Conservation (phyloP, 1,284 basidiomycete species). For the Ganoderma boninense region DNA sequence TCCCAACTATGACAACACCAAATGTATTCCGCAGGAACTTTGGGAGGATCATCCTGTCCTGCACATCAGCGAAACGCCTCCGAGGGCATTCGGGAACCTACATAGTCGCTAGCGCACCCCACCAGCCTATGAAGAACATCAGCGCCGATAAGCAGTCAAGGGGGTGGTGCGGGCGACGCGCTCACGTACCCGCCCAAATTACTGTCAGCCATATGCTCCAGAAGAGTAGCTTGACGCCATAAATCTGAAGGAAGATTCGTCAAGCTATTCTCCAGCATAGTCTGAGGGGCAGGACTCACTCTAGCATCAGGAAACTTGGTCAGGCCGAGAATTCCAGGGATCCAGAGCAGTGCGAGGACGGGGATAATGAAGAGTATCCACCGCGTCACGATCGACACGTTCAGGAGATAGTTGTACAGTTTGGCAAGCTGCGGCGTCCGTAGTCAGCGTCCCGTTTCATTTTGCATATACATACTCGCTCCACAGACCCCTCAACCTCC, state of each 20-base stretch:
- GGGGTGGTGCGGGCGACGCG: not conserved
- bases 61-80: not conserved
- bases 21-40: slow-evolving; percentile 67
- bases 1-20: slow-evolving; percentile 75
- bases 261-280: not conserved
- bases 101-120: slow-evolving; percentile 76
- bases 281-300: slow-evolving; percentile 44
- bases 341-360: slow-evolving; percentile 76
- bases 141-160: slow-evolving; percentile 5
- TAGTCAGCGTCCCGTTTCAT: slow-evolving; percentile 10
- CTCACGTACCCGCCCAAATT: slow-evolving; percentile 70
- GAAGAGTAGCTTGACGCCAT: slow-evolving; percentile 74
- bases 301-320: slow-evolving; percentile 64
- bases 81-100: slow-evolving; percentile 41
- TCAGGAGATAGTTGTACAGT: slow-evolving; percentile 80
- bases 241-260: slow-evolving; percentile 49
- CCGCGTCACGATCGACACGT: slow-evolving; percentile 80
- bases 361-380: slow-evolving; percentile 87
- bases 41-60: slow-evolving; percentile 61
- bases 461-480: not conserved
- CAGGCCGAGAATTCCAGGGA: slow-evolving; percentile 77
- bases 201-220: slow-evolving; percentile 91
- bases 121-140: slow-evolving; percentile 69
- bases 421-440: slow-evolving; percentile 52
- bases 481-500: not conserved